A percentile compares a stretch with the other conserved stretches of the same genome.
Evolutionary conservation across 441 rosid genomes (phyloP).

Genomic region (Euphorbia celastroides): DNA sequence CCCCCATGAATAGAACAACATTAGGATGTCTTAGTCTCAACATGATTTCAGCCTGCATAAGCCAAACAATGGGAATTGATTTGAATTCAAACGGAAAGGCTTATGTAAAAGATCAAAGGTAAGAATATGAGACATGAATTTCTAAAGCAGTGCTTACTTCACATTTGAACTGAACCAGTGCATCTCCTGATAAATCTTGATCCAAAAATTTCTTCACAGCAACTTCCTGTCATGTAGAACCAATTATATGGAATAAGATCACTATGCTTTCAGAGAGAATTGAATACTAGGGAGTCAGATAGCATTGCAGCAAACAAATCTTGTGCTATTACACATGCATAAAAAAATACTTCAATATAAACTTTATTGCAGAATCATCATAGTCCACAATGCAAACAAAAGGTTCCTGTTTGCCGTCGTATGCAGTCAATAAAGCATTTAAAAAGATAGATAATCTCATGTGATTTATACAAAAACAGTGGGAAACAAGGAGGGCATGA

Average conservation of each 20-base stretch:
- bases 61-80: constrained; percentile 17
- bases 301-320: no score
- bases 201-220: constrained; percentile 96
- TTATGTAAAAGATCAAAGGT: background rate
- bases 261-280: constrained; percentile 1
- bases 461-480: background rate
- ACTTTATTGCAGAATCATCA: constrained; percentile 5
- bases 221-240: constrained; percentile 68
- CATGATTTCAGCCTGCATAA: constrained; percentile 88
- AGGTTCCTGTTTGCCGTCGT: constrained; percentile 35
- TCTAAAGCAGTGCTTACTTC: constrained; percentile 64
- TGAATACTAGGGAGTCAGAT: background rate
- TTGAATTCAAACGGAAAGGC: background rate
- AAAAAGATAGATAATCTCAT: background rate
- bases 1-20: constrained; percentile 99
- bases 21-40: constrained; percentile 93
- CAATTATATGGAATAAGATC: constrained; percentile 16
- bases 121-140: constrained; percentile 21
- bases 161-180: constrained; percentile 78
- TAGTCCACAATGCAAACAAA: background rate
- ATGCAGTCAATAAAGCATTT: constrained; percentile 16
- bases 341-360: background rate
- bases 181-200: constrained; percentile 92
- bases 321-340: constrained; percentile 6
- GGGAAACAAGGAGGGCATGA: constrained; percentile 7